These are phyloP conservation scores for Chalara sp. DNA, from an alignment of 2,329 filamentous ascomycete genomes.

Conservation along the genomic window DNA sequence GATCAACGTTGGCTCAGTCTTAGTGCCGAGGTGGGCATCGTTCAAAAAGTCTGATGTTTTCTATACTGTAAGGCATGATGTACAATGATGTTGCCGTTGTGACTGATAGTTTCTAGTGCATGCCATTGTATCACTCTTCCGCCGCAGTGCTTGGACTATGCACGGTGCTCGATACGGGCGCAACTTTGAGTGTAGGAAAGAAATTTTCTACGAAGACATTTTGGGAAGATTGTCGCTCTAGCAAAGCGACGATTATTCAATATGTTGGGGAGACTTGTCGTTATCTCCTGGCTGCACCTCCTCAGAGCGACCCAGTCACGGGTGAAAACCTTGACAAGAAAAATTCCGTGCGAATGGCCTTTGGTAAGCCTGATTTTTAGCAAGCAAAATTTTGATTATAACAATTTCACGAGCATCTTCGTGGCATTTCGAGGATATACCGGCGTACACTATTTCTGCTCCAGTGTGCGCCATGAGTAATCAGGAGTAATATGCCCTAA, in stretches of 20 bases:
- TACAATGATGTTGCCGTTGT: not conserved
- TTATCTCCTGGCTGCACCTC: constrained; percentile 65
- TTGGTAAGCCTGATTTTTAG: constrained; percentile 40
- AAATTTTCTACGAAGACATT: constrained; percentile 74
- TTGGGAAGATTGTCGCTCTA: constrained; percentile 68
- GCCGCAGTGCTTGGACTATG: constrained; percentile 64
- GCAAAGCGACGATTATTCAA: constrained; percentile 69
- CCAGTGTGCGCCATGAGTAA: too few relatives aligned
- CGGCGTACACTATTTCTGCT: too few relatives aligned
- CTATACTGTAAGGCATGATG: constrained; percentile 54
- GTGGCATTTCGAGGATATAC: too few relatives aligned
- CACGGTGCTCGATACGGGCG: constrained; percentile 51
- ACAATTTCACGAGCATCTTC: too few relatives aligned
- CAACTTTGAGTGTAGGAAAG: constrained; percentile 64
- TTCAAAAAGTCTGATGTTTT: constrained; percentile 60
- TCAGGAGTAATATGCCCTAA: too few relatives aligned
- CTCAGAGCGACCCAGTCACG: constrained; percentile 53
- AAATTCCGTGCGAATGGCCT: constrained; percentile 67
- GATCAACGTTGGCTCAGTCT: constrained; percentile 43
- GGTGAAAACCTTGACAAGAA: constrained; percentile 64
- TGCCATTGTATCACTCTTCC: constrained; percentile 86
- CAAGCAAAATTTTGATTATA: too few relatives aligned
- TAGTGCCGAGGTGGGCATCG: constrained; percentile 48
- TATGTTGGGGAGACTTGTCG: constrained; percentile 86
- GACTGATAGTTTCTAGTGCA: constrained; percentile 46